Percentiles rank a stretch among this genome's conserved stretches.
Conservation (phyloP, 441 rosid species). For the Gossypium lobatum region DNA sequence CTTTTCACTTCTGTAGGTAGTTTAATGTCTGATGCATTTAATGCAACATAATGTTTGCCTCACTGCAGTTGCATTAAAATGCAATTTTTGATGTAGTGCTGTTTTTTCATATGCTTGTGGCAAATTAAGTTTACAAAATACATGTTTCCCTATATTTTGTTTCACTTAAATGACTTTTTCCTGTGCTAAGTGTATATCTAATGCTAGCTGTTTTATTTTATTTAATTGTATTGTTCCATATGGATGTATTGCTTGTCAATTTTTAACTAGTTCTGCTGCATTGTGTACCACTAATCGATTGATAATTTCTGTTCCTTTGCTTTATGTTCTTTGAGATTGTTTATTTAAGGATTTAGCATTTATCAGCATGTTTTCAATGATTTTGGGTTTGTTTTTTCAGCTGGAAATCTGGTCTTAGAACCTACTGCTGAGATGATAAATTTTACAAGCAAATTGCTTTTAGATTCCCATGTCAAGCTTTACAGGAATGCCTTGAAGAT, state of each 20-base stretch:
- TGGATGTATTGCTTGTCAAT: not conserved
- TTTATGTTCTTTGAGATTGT: not conserved
- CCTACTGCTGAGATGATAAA: conserved; percentile 45
- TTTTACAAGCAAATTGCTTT: conserved; percentile 27
- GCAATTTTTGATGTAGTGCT: not conserved
- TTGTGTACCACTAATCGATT: not conserved
- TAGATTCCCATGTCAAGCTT: conserved; percentile 40
- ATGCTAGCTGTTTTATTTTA: not conserved
- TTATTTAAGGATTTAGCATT: not conserved
- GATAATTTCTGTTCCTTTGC: not conserved
- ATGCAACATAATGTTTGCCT: not conserved
- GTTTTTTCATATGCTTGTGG: not conserved
- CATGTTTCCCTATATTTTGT: not conserved
- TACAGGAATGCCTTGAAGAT: conserved; percentile 65
- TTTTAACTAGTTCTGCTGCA: not conserved
- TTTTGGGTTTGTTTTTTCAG: conserved; percentile 27
- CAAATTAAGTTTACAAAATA: not conserved
- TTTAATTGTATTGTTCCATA: not conserved
- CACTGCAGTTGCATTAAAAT: not conserved
- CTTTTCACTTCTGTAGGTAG: not conserved
- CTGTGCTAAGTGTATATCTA: not conserved
- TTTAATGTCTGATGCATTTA: not conserved
- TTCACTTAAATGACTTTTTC: not conserved
- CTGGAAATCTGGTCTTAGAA: conserved; percentile 50
- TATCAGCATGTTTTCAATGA: not conserved